A percentile compares a stretch with the other conserved stretches of the same genome.
phyloP scores from a whole-genome alignment of 2,329 filamentous ascomycete genomes.

The Trichoderma afroharzianum region DNA sequence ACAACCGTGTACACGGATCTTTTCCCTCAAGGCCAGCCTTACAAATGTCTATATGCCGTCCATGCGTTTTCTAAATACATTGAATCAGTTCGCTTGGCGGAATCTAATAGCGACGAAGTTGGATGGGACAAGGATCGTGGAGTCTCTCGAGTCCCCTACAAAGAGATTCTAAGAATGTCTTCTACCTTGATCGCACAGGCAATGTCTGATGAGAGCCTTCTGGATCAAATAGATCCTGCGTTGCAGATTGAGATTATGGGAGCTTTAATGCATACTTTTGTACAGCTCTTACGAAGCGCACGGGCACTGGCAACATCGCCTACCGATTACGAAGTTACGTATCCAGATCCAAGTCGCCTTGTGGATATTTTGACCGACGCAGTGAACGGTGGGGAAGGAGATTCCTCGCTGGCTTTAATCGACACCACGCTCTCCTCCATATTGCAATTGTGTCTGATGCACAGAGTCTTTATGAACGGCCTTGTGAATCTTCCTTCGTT shows the following conservation, averaged over 20 bases:
- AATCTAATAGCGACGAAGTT: background rate
- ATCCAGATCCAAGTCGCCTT: constrained; percentile 19
- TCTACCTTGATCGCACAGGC: constrained; percentile 57
- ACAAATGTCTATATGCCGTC: constrained; percentile 70
- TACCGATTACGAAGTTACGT: background rate
- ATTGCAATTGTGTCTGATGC: constrained; percentile 28
- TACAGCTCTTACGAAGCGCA: constrained; percentile 28
- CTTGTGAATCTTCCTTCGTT: constrained; percentile 25
- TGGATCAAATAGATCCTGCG: constrained; percentile 32
- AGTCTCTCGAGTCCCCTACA: constrained; percentile 11
- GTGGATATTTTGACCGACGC: constrained; percentile 28
- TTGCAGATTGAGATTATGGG: constrained; percentile 29
- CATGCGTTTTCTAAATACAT: constrained; percentile 64
- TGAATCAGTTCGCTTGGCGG: constrained; percentile 36
- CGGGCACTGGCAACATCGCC: background rate
- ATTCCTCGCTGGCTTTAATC: constrained; percentile 27
- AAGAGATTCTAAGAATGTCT: constrained; percentile 34
- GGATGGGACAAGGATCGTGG: background rate
- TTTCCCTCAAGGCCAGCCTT: constrained; percentile 67
- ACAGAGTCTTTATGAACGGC: constrained; percentile 30
- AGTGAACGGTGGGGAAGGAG: constrained; percentile 19
- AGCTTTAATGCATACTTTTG: constrained; percentile 28
- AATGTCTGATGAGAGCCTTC: constrained; percentile 55
- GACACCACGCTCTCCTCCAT: constrained; percentile 28
- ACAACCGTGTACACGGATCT: constrained; percentile 54